phyloP scores from a whole-genome alignment of 352 stramenopile species.

The Phytophthora capsici region DNA sequence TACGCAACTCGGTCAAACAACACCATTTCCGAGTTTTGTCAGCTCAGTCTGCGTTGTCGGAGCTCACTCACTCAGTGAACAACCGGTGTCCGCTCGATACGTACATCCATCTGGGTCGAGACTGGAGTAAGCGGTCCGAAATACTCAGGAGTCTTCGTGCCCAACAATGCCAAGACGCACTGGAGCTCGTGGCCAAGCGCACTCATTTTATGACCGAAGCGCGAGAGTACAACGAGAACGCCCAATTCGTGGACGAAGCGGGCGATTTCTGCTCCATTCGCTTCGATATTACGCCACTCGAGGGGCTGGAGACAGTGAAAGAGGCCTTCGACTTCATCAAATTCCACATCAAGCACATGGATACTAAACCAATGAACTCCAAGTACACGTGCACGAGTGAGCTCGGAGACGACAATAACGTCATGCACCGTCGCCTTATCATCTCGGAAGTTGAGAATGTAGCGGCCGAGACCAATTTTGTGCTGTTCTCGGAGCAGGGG shows the following conservation, averaged over 20 bases:
- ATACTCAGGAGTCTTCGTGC: constrained; percentile 41
- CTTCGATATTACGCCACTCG: constrained; percentile 48
- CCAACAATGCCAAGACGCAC: constrained; percentile 46
- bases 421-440: constrained; percentile 47
- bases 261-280: constrained; percentile 52
- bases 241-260: constrained; percentile 49
- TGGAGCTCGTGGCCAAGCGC: constrained; percentile 49
- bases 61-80: constrained; percentile 37
- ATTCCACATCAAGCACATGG: constrained; percentile 52
- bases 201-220: constrained; percentile 49
- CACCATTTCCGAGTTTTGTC: constrained; percentile 45
- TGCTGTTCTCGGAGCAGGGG: constrained; percentile 43
- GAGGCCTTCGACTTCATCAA: constrained; percentile 46
- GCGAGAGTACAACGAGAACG: constrained; percentile 40
- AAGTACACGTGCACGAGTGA: constrained; percentile 43
- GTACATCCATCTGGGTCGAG: constrained; percentile 51
- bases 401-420: constrained; percentile 32
- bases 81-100: constrained; percentile 41
- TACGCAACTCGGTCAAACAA: constrained; percentile 40
- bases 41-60: constrained; percentile 46
- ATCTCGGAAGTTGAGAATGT: constrained; percentile 42
- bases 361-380: constrained; percentile 31
- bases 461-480: constrained; percentile 46
- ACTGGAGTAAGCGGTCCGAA: constrained; percentile 33
- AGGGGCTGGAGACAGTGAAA: constrained; percentile 36